These are phyloP conservation scores for Phytophthora kernoviae DNA, from an alignment of 352 stramenopile species.

Conservation along the genomic window DNA sequence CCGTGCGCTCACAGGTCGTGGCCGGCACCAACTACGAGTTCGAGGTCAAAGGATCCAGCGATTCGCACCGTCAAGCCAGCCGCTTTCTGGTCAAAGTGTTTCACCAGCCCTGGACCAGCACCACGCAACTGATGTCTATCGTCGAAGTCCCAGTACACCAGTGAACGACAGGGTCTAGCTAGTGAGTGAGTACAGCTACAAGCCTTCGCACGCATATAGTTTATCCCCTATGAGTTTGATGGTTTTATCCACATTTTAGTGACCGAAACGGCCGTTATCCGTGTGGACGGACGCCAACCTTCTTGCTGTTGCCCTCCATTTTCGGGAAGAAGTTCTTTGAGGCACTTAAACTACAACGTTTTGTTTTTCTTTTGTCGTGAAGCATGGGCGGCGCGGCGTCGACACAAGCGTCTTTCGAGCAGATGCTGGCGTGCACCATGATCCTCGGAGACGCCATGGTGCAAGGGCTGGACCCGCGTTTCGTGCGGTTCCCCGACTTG, in stretches of 20 bases:
- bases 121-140: conserved; percentile 33
- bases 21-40: conserved; percentile 51
- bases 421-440: conserved; percentile 89
- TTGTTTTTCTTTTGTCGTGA: conserved; percentile 5
- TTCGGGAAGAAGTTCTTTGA: conserved; percentile 3
- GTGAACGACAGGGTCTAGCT: conserved; percentile 7
- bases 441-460: conserved; percentile 85
- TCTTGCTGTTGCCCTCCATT: conserved; percentile 15
- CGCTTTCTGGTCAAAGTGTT: conserved; percentile 37
- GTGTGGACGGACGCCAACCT: too few species aligned
- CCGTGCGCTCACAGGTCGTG: conserved; percentile 42
- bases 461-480: conserved; percentile 76
- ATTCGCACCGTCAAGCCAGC: conserved; percentile 17
- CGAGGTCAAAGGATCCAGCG: conserved; percentile 36
- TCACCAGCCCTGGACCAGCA: conserved; percentile 38
- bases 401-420: conserved; percentile 71
- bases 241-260: conserved; percentile 23
- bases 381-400: conserved; percentile 74
- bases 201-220: too few species aligned
- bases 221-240: conserved; percentile 5
- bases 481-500: conserved; percentile 80
- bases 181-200: not conserved
- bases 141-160: conserved; percentile 4
- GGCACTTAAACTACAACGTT: not conserved
- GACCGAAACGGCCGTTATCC: not conserved